These are phyloP conservation scores for Lentinus tigrinus DNA, from an alignment of 768 basidiomycete species.

Conservation along the genomic window DNA sequence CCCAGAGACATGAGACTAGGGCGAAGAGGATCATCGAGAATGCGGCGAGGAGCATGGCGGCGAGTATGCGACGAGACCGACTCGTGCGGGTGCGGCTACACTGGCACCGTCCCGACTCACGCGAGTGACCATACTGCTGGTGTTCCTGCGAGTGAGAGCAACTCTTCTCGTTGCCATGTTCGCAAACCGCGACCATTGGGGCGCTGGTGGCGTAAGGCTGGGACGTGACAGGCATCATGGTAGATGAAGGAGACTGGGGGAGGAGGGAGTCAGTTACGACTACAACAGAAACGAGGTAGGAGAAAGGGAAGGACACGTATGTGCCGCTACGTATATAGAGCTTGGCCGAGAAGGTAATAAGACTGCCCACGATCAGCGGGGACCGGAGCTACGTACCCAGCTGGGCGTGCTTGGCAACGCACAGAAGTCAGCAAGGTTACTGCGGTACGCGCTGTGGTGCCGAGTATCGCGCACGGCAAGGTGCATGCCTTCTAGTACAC, in stretches of 20 bases:
- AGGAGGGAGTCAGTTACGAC: neutral
- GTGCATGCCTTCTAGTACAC: too few species aligned
- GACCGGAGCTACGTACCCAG: too few species aligned
- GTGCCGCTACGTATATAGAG: neutral
- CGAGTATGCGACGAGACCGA: constrained; percentile 1
- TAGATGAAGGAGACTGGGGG: neutral
- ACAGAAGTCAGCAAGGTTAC: too few species aligned
- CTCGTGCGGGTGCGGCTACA: neutral
- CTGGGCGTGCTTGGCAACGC: too few species aligned
- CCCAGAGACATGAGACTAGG: constrained; percentile 3
- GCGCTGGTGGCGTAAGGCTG: constrained; percentile 4
- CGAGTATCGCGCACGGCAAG: too few species aligned
- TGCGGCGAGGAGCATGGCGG: neutral
- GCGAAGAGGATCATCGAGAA: constrained; percentile 1
- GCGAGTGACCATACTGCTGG: neutral
- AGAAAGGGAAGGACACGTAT: neutral
- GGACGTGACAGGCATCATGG: constrained; percentile 7
- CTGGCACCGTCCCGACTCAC: neutral
- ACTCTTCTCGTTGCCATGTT: constrained; percentile 4
- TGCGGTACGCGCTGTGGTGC: too few species aligned
- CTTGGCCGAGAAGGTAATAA: neutral
- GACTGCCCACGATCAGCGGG: neutral
- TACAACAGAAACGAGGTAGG: neutral
- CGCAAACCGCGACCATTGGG: neutral
- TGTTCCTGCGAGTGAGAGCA: constrained; percentile 1